These are phyloP conservation scores for Sonneratia caseolaris DNA, from an alignment of 345 rosid species.

Conservation along the genomic window DNA sequence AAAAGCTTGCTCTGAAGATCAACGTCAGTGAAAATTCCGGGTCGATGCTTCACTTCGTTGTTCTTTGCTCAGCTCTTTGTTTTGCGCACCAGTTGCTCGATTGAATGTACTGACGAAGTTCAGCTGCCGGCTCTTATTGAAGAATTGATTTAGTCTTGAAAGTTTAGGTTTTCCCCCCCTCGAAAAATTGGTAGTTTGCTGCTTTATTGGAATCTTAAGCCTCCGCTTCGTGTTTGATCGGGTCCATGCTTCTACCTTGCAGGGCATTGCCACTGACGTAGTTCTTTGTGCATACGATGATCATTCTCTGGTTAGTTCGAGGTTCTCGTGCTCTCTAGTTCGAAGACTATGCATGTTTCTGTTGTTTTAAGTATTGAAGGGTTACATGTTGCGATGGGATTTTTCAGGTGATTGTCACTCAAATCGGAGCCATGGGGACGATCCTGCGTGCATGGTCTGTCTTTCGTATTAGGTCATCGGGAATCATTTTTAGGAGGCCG, in stretches of 20 bases:
- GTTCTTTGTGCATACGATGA: conserved; percentile 71
- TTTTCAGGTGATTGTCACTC: conserved; percentile 72
- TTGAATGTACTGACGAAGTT: background rate
- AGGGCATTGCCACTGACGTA: conserved; percentile 79
- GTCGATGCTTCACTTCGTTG: background rate
- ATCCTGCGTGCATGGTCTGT: conserved; percentile 68
- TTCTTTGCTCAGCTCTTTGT: background rate
- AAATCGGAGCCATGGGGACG: conserved; percentile 86
- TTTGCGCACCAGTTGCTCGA: conserved; percentile 1
- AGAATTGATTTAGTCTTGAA: background rate
- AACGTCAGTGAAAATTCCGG: background rate
- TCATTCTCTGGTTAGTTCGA: conserved; percentile 64
- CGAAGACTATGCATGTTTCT: background rate
- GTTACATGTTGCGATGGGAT: conserved; percentile 11
- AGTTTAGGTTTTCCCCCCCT: background rate
- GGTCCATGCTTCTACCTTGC: conserved; percentile 9
- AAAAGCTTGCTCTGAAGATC: conserved; percentile 2
- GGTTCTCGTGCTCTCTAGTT: background rate
- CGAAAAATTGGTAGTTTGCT: background rate
- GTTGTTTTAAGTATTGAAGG: background rate
- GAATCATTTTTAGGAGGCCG: background rate
- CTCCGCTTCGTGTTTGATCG: background rate
- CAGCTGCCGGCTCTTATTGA: background rate
- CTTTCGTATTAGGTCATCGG: background rate
- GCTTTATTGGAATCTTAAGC: background rate